Base-by-base conservation (phyloP, 2,329 filamentous ascomycete species). In the Aspergillus sp. region DNA sequence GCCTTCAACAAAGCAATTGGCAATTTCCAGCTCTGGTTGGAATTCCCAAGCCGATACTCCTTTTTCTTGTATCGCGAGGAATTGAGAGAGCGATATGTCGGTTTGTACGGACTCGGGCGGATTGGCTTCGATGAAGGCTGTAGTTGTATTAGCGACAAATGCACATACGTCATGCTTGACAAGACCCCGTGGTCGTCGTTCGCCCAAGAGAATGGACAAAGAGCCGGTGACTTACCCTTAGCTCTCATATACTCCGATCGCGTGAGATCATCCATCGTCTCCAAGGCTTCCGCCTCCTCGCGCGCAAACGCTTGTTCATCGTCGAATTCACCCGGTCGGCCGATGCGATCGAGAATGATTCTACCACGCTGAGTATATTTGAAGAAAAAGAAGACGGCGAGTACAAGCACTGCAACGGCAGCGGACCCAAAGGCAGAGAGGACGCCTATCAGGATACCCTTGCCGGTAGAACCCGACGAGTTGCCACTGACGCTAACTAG, bases 11-110 rank as follows among this genome's bases (percentile, higher is more conserved):
- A 99, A 99, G 78, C 95, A 99, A 78, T 98, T 98, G 67, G 95
- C 95, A 68, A 98, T 97, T 78, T 99, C 95, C 38, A 98, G 81
- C 77, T 99, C 95, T n/a, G 95, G 95, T 76, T 98, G 95, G 72
- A 99, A 99, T 76, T 99, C 95, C 95, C 95, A 99, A 6, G 95
- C 95, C 5, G 95, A 97, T n/a, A 99, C 94, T 54, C 95, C 95
- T 78, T 99, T 99, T 81, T 99, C 95, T 80, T 99, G 95, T 67
- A 99, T 99, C 45, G 95, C 95, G 61, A 99, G 85, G 75, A 97
- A 98, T 76, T 99, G 95, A 38, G 95, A 98, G 65, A 99, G 81
- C 21, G 95, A 98, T 66, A 99, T 99, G 74, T 99, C 95, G 67
- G 95, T 98, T 72, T 95, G 92, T 60, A 94, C 81, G 7, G 95